Conservation (phyloP, 2,329 filamentous ascomycete species). For the Pseudogymnoascus sp. region DNA sequence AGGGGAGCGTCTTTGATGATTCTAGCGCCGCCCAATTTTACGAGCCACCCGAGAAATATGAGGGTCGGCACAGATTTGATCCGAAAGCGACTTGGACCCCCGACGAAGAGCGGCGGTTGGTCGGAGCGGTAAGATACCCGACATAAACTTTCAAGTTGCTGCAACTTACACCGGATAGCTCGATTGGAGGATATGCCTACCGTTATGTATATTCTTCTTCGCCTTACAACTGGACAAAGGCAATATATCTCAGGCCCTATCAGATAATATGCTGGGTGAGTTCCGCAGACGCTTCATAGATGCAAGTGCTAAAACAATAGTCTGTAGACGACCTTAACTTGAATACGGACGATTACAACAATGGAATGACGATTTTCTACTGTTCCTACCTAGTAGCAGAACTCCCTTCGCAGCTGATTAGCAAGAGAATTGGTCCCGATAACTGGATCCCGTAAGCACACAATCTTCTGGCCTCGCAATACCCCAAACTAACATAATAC, state of each 20-base stretch:
- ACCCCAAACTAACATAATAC: no score
- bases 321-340: slow-evolving; percentile 34
- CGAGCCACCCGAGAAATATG: slow-evolving; percentile 20
- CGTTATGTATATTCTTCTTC: slow-evolving; percentile 52
- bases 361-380: slow-evolving; percentile 47
- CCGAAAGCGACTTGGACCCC: slow-evolving; percentile 23
- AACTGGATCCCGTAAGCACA: slow-evolving; percentile 37
- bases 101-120: slow-evolving; percentile 22
- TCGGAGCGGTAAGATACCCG: slow-evolving; percentile 21
- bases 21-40: slow-evolving; percentile 10
- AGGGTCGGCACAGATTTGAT: slow-evolving; percentile 22
- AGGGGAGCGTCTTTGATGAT: no score
- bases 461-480: no score
- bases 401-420: slow-evolving; percentile 52
- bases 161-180: not conserved
- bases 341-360: slow-evolving; percentile 39
- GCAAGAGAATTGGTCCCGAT: slow-evolving; percentile 46
- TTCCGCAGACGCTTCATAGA: slow-evolving; percentile 17
- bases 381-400: slow-evolving; percentile 49
- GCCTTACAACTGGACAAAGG: slow-evolving; percentile 52
- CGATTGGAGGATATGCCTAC: slow-evolving; percentile 30
- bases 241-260: slow-evolving; percentile 51
- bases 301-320: no score
- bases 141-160: not conserved
- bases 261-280: slow-evolving; percentile 52